phyloP scores from a whole-genome alignment of 108 stramenopile species.

The Ochromonas danica region DNA sequence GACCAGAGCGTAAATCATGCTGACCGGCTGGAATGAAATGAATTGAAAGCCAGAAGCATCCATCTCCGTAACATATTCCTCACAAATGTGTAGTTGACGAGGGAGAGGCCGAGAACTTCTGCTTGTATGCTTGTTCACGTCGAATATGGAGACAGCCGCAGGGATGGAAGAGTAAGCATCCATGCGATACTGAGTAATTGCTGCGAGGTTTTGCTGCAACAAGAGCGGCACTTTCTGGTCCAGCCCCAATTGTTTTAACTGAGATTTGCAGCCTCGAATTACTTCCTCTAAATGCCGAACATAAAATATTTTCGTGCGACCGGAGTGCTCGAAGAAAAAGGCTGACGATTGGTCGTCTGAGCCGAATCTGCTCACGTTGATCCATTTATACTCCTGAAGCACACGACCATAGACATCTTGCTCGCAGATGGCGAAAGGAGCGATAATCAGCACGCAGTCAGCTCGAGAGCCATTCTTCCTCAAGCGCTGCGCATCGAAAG shows the following conservation, averaged over 20 bases:
- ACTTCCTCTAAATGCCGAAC: not conserved
- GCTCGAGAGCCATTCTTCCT: constrained; percentile 3
- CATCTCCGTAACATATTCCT: constrained; percentile 12
- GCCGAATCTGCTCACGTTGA: not conserved
- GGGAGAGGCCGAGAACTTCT: constrained; percentile 22
- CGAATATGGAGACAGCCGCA: constrained; percentile 26
- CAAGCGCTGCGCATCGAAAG: not conserved
- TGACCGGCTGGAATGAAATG: constrained; percentile 3
- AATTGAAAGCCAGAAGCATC: constrained; percentile 31
- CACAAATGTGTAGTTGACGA: constrained; percentile 31
- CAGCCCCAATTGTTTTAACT: not conserved
- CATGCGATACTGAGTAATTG: not conserved
- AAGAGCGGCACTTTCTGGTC: not conserved
- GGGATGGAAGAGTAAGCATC: not conserved
- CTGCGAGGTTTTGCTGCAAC: not conserved
- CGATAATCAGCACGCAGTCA: not conserved
- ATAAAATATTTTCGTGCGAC: constrained; percentile 22
- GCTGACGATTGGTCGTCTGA: not conserved
- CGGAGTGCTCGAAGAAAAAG: constrained; percentile 24
- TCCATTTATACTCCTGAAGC: constrained; percentile 33
- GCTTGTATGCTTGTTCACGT: constrained; percentile 19
- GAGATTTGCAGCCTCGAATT: not conserved
- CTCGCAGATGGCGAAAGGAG: not conserved
- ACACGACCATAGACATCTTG: not conserved
- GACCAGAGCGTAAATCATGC: constrained; percentile 28